phyloP scores from a whole-genome alignment of 164 flowering plant species.

The Magnolia officinalis region DNA sequence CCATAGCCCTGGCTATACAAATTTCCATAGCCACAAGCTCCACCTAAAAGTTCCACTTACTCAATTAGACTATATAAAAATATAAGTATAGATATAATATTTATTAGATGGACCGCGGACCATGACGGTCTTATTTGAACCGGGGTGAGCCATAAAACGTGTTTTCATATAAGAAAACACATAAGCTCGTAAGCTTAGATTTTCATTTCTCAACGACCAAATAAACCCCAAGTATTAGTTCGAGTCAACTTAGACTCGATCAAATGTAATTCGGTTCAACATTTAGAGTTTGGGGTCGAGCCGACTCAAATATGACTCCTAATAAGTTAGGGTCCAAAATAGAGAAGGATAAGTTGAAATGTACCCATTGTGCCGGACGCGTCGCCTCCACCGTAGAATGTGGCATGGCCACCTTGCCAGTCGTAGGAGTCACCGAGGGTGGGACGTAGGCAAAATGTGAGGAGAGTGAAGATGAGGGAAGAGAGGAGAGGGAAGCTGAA shows the following conservation, averaged over 20 bases:
- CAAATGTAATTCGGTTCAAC: too few relatives aligned
- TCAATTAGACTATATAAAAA: background rate
- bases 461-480: conserved; percentile 1
- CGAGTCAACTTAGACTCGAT: too few relatives aligned
- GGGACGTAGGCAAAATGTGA: background rate
- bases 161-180: too few relatives aligned
- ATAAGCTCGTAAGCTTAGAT: too few relatives aligned
- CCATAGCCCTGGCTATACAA: conserved; percentile 47
- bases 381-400: conserved; percentile 44
- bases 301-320: too few relatives aligned
- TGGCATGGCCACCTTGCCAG: conserved; percentile 38
- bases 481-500: background rate
- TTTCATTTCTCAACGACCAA: too few relatives aligned
- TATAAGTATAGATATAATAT: background rate
- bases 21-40: conserved; percentile 49
- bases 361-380: conserved; percentile 47
- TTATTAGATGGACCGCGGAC: too few relatives aligned
- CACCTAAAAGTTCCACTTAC: conserved; percentile 24
- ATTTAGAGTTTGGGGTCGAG: too few relatives aligned
- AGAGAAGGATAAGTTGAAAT: too few relatives aligned
- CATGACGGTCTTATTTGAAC: background rate
- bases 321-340: too few relatives aligned
- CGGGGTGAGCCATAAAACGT: too few relatives aligned
- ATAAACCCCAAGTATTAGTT: too few relatives aligned
- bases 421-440: conserved; percentile 21